A percentile compares a stretch with the other conserved stretches of the same genome.
Evolutionary conservation across 352 stramenopile genomes (phyloP).

Genomic region (Phytophthora sp.): DNA sequence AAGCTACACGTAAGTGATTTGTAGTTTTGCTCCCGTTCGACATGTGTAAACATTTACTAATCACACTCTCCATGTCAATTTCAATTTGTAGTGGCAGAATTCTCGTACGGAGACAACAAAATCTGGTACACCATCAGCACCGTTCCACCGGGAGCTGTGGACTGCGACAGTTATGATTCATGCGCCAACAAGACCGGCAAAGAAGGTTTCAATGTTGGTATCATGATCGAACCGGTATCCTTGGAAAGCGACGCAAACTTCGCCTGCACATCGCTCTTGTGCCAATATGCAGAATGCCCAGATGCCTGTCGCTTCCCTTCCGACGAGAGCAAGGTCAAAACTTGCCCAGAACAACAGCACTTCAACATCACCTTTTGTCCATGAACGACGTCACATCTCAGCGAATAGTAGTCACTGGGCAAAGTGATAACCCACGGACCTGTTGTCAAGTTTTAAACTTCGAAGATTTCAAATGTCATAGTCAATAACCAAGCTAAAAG

Average conservation of each 20-base stretch:
- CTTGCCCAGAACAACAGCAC: conserved; percentile 27
- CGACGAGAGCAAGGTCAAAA: conserved; percentile 35
- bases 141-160: conserved; percentile 28
- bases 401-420: too few relatives aligned
- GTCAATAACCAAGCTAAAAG: too few relatives aligned
- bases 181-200: conserved; percentile 21
- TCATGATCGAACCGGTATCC: conserved; percentile 26
- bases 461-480: too few relatives aligned
- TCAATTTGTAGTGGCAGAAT: conserved; percentile 18
- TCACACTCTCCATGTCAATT: neutral
- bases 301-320: conserved; percentile 34
- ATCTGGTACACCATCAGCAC: conserved; percentile 44
- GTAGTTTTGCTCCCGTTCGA: too few relatives aligned
- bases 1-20: conserved; percentile 24
- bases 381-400: neutral
- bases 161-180: conserved; percentile 27
- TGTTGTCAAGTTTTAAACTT: too few relatives aligned
- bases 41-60: too few relatives aligned
- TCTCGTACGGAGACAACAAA: conserved; percentile 29
- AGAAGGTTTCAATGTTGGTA: conserved; percentile 29
- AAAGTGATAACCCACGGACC: too few relatives aligned
- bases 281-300: conserved; percentile 14
- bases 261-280: conserved; percentile 28
- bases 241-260: conserved; percentile 1
- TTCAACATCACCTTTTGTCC: conserved; percentile 42